Base-by-base conservation (phyloP, 768 basidiomycete species). In the Daedaleopsis nitida region DNA sequence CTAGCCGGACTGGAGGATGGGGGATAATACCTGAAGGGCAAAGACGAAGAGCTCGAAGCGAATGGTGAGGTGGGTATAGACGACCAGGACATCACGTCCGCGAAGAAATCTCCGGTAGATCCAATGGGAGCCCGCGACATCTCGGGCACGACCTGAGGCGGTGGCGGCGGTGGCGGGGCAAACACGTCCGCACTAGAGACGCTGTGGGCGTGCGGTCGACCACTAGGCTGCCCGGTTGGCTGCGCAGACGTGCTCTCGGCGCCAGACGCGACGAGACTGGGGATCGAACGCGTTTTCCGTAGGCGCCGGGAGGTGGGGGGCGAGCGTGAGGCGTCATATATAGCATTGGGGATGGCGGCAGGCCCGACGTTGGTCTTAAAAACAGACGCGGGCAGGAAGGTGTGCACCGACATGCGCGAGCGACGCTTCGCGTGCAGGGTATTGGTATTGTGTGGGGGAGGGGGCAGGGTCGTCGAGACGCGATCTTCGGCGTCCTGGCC, bases 121-220 rank as follows among this genome's bases (percentile, higher is more conserved):
- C 69, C 59, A 24, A 2, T 24, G 47, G 47, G 19, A 23, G 47
- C 47, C 13, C 47, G 19, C 21, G 47, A 24, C 10, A 21, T 24
- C 21, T 49, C 47, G 19, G 47, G 47, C 14, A 49, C 21, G 21
- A 27, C 23, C 23, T 49, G 47, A 10, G 47, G 47, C 11, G 47
- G 47, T 21, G 44, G 21, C 8, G 70, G 58, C 13, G 72, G 44
- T 0, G 74, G 66, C 2, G 72, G 74, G 12, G 82, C 82, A 21
- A 83, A 81, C 48, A 84, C 76, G 59, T 92, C 89, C 13, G 82
- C 85, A 1, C 84, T 84, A 0, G 89, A 92, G 17, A 92, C 89
- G 72, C 89, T 91, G 64, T 90, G 87, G 3, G 91, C 91, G 67
- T 92, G 91, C 2, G 80, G 83, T 24, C 89, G 84, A 43, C 86